phyloP scores from a whole-genome alignment of 768 basidiomycete species.

The Trametes cinnabarina region DNA sequence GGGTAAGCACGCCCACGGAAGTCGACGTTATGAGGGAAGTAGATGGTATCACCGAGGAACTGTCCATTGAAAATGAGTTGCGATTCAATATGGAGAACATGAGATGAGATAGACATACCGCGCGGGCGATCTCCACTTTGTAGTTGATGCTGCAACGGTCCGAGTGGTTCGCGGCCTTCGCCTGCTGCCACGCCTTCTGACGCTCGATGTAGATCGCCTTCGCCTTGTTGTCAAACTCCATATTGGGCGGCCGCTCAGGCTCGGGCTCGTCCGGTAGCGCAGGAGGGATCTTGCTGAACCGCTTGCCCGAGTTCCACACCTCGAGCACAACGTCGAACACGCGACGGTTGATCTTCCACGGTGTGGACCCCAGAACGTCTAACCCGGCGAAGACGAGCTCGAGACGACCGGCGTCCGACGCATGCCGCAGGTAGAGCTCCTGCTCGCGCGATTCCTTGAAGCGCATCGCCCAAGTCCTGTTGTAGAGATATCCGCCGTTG shows the following conservation, averaged over 20 bases:
- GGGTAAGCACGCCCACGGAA: conserved; percentile 98
- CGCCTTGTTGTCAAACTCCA: conserved; percentile 52
- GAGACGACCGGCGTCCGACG: conserved; percentile 69
- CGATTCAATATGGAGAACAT: neutral
- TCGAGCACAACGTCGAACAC: conserved; percentile 48
- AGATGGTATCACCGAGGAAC: conserved; percentile 88
- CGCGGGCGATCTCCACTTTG: conserved; percentile 92
- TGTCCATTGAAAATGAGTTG: conserved; percentile 29
- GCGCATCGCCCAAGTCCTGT: conserved; percentile 77
- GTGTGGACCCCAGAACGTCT: conserved; percentile 85
- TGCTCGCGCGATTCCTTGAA: conserved; percentile 91
- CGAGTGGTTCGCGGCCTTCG: conserved; percentile 80
- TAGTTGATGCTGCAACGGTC: conserved; percentile 93
- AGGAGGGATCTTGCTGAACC: conserved; percentile 83
- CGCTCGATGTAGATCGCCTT: conserved; percentile 54
- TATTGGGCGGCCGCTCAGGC: conserved; percentile 51
- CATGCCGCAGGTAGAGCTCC: conserved; percentile 68
- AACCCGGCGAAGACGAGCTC: conserved; percentile 86
- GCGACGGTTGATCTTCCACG: conserved; percentile 83
- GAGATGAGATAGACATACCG: conserved; percentile 50
- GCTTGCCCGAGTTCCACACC: conserved; percentile 86
- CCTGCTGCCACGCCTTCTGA: conserved; percentile 52
- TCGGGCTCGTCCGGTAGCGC: conserved; percentile 62
- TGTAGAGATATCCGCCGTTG: conserved; percentile 82
- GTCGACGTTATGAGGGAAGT: conserved; percentile 94